A percentile compares a stretch with the other conserved stretches of the same genome.
Conservation (phyloP, 352 stramenopile genomes). For the Phytophthora vignae region DNA sequence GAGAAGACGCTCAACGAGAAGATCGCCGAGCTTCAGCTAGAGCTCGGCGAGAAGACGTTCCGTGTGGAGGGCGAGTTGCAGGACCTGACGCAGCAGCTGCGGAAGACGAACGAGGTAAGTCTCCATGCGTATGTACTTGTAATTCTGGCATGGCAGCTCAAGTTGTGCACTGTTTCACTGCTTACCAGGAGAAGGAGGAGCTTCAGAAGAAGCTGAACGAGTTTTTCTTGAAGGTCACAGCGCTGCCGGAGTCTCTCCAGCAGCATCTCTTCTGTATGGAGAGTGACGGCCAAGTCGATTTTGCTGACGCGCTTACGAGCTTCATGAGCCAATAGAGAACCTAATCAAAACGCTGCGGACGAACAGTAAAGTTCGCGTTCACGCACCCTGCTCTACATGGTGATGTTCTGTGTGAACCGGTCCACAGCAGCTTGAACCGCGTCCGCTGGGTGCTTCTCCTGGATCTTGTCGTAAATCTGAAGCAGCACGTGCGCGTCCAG, state of each 20-base stretch:
- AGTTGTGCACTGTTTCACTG: background rate
- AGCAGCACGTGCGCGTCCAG: constrained; percentile 78
- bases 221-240: constrained; percentile 79
- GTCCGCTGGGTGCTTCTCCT: constrained; percentile 40
- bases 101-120: constrained; percentile 73
- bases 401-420: background rate
- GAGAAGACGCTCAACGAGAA: constrained; percentile 54
- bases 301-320: constrained; percentile 75
- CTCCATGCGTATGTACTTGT: background rate
- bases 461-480: constrained; percentile 65
- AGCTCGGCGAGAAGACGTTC: constrained; percentile 74
- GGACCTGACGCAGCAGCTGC: constrained; percentile 57
- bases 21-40: constrained; percentile 54
- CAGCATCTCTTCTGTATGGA: constrained; percentile 74
- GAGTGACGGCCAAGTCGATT: constrained; percentile 53
- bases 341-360: background rate
- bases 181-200: constrained; percentile 76
- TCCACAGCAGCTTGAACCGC: constrained; percentile 20
- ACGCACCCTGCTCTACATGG: background rate
- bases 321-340: constrained; percentile 73
- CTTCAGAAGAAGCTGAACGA: constrained; percentile 83
- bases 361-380: background rate
- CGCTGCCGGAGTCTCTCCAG: constrained; percentile 72
- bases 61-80: constrained; percentile 67
- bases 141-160: background rate